Evolutionary conservation across 2,329 filamentous ascomycete genomes (phyloP).

Genomic region (Juglanconis juglandina): DNA sequence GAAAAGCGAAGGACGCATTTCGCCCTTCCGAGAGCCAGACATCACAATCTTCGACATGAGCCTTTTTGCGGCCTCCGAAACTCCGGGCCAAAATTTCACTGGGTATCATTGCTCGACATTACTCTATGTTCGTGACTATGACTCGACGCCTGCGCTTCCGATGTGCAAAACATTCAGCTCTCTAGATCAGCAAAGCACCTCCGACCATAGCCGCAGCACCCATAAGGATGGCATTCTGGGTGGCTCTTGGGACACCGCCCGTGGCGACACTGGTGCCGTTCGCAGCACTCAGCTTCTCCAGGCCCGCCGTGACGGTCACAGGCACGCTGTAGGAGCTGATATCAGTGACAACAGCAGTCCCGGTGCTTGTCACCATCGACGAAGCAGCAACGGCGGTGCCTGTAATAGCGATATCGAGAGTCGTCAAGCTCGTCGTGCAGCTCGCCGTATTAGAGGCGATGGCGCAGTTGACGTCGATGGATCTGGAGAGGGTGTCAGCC

Average conservation of each 20-base stretch:
- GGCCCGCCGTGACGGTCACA: slow-evolving; percentile 36
- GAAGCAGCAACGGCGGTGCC: not conserved
- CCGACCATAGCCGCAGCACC: slow-evolving; percentile 33
- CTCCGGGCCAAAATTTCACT: not conserved
- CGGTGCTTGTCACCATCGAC: slow-evolving; percentile 6
- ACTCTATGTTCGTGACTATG: not conserved
- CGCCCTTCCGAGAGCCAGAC: not conserved
- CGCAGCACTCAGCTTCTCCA: slow-evolving; percentile 32
- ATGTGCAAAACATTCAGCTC: not conserved
- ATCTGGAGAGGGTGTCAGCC: slow-evolving; percentile 8
- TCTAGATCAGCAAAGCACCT: slow-evolving; percentile 33
- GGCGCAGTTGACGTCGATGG: slow-evolving; percentile 15
- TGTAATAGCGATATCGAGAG: slow-evolving; percentile 5
- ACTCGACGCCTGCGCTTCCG: not conserved
- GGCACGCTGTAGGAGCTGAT: slow-evolving; percentile 24
- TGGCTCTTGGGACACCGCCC: slow-evolving; percentile 28
- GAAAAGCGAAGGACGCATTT: slow-evolving; percentile 37
- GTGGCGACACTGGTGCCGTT: slow-evolving; percentile 24
- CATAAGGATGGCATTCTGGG: slow-evolving; percentile 33
- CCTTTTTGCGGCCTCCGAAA: not conserved
- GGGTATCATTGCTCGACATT: not conserved
- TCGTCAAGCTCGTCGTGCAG: slow-evolving; percentile 9
- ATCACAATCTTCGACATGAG: slow-evolving; percentile 3
- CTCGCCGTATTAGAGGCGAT: slow-evolving; percentile 16
- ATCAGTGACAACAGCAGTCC: slow-evolving; percentile 14